A percentile compares a stretch with the other conserved stretches of the same genome.
phyloP scores from a whole-genome alignment of 2,329 filamentous ascomycete genomes.

The Phialophora tarda region DNA sequence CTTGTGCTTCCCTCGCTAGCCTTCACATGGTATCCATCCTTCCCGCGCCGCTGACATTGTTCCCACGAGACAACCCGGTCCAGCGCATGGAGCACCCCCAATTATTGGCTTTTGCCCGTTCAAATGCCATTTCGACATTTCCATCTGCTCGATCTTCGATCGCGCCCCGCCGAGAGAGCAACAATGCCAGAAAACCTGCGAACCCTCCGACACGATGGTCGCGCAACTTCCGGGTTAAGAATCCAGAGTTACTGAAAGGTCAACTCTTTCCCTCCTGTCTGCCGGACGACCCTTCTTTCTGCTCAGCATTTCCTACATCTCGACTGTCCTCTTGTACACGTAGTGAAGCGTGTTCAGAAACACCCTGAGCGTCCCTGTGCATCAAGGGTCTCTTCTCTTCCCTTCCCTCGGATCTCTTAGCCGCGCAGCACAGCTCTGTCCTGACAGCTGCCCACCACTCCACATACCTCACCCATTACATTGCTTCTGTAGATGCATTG shows the following conservation, averaged over 20 bases:
- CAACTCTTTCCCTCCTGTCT: conserved; percentile 10
- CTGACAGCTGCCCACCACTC: conserved; percentile 9
- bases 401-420: neutral
- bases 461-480: conserved; percentile 8
- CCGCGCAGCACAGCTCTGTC: conserved; percentile 7
- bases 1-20: neutral
- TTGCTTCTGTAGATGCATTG: conserved; percentile 1
- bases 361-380: conserved; percentile 6
- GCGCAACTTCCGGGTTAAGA: conserved; percentile 12
- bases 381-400: conserved; percentile 24
- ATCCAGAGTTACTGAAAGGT: conserved; percentile 14
- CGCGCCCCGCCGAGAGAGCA: conserved; percentile 11
- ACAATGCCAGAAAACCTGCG: conserved; percentile 16
- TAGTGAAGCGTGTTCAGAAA: conserved; percentile 14
- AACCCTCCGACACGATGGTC: conserved; percentile 7
- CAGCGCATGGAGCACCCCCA: conserved; percentile 21
- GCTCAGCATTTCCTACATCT: conserved; percentile 15
- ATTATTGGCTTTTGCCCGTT: conserved; percentile 11
- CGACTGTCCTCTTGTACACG: conserved; percentile 8
- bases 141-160: conserved; percentile 31
- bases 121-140: conserved; percentile 37
- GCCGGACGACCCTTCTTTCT: conserved; percentile 27
- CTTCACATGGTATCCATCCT: neutral
- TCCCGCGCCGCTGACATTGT: conserved; percentile 23
- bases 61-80: conserved; percentile 19